A percentile compares a stretch with the other conserved stretches of the same genome.
phyloP scores from a whole-genome alignment of 2,329 filamentous ascomycete species.

The Fusarium decemcellulare region DNA sequence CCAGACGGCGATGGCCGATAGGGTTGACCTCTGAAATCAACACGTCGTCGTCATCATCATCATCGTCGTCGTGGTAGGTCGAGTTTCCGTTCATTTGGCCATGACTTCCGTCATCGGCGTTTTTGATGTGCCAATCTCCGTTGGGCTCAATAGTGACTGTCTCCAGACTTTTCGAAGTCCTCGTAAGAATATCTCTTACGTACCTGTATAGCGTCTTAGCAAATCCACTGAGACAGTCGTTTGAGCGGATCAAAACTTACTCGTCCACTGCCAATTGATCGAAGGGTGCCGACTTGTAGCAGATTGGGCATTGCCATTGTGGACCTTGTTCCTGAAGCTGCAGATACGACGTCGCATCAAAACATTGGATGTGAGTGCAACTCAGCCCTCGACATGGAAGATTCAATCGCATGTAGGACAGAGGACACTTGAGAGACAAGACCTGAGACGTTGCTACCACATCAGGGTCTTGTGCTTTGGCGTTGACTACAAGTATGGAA shows the following conservation, averaged over 20 bases:
- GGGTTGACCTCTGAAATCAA: constrained; percentile 62
- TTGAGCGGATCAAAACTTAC: constrained; percentile 61
- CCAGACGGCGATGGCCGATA: constrained; percentile 51
- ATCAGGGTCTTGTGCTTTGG: constrained; percentile 87
- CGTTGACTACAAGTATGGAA: constrained; percentile 71
- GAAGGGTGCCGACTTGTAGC: constrained; percentile 86
- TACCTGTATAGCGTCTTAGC: constrained; percentile 68
- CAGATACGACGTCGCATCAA: constrained; percentile 92
- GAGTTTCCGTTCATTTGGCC: constrained; percentile 46
- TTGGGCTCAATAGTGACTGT: constrained; percentile 93
- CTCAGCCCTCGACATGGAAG: constrained; percentile 83
- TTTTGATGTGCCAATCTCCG: constrained; percentile 77
- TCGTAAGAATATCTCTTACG: constrained; percentile 86
- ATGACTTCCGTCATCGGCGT: constrained; percentile 50
- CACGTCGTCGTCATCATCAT: constrained; percentile 63
- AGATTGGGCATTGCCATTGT: constrained; percentile 96
- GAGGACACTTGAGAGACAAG: constrained; percentile 91
- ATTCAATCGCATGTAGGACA: constrained; percentile 86
- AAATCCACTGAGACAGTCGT: not conserved
- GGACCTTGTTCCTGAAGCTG: constrained; percentile 96
- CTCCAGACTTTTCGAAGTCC: constrained; percentile 79
- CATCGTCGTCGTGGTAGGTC: constrained; percentile 45
- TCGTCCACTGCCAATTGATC: constrained; percentile 89
- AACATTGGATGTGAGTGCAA: constrained; percentile 94
- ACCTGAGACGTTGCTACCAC: constrained; percentile 90